Evolutionary conservation across 805 yeast species (phyloP), one percentile per base, ranked within the genome.

Genomic region (Hemisphaericaspora nanyangensis): DNA sequence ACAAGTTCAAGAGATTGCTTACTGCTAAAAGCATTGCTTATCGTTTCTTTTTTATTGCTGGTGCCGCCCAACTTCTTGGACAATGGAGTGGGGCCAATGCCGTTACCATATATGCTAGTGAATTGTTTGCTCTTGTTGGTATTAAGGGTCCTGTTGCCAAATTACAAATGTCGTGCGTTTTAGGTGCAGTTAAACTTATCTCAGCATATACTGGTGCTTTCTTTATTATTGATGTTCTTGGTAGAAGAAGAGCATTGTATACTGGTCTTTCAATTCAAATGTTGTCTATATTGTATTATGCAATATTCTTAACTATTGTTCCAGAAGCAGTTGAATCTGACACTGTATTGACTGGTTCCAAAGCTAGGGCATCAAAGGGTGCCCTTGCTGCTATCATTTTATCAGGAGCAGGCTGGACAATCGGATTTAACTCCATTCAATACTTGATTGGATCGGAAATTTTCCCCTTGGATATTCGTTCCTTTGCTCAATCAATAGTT

Each of bases 71-170:
- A 54, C 27, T 75, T 8, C 56, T 76, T 29, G 71, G 72, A 22
- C 80, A 76, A 55, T 77, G 80, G 80, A 65, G 75, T 19, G 79
- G 80, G 35, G 74, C 80, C 5, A 69, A 66, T 46, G 70, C 78
- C 6, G 58, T 77, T 29, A 75, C 81, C 2, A 72, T 75, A 35
- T 77, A 76, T 46, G 74, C 79, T 30, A 74, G 80, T 2, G 73
- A 71, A 37, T 55, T 76, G 31, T 68, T 74, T 43, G 63, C 65
- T 3, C 55, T 72, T 43, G 68, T 64, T 33, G 80, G 80, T 29
- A 60, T 63, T 34, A 49, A 52, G 8, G 72, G 71, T 24, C 29
- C 29, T 7, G 48, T 57, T 7, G 66, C 66, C 27, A 61, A 58
- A 32, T 51, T 71, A 44, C 57, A 72, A 52, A 70, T 72, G 65